Base-by-base conservation (phyloP, 1,284 basidiomycete species). In the Sporisorium exsertum region DNA sequence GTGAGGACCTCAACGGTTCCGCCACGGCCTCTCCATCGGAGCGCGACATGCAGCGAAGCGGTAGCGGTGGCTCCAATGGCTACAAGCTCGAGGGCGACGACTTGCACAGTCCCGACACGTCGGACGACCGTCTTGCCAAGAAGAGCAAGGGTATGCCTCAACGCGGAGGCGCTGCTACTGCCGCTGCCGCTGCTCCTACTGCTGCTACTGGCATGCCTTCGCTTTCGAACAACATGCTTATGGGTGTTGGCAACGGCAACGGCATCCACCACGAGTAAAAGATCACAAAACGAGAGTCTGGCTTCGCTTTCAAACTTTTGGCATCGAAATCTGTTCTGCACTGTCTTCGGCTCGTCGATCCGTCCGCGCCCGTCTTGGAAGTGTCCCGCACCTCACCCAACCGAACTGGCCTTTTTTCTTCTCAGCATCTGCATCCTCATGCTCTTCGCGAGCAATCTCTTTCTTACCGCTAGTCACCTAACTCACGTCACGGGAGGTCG, bases 41-140 rank as follows among this genome's bases (percentile, higher is more conserved):
- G 3, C 61, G 70, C 55, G 74, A 77, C 51, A 77, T 77, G 74
- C 74, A 72, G 60, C 69, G 74, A 58, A 77, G 61, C 57, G 74
- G 74, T 29, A 72, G 69, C 57, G 60, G 65, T 45, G 60, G 33
- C 15, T 77, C 74, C 8, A 69, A 59, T 33, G 70, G 74, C 51
- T 72, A 72, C 74, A 77, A 77, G 65, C 47, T 77, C 9, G 74
- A 77, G 22, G 69, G 69, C 50, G 74, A 77, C 16, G 66, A 72
- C 22, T 43, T 62, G 33, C 62, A 72, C 56, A 77, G 74, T 53
- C 74, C 74, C 33, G 72, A 75, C 60, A 72, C 62, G 20, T 69
- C 69, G 52, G 70, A 47, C 24, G 74, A 72, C 20, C 65, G 74
- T 18, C 58, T 70, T 35, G 45, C 65, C 57, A 77, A 77, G 74